Evolutionary conservation across 805 yeast genomes (phyloP).

Genomic region (Pichia ethanolica): DNA sequence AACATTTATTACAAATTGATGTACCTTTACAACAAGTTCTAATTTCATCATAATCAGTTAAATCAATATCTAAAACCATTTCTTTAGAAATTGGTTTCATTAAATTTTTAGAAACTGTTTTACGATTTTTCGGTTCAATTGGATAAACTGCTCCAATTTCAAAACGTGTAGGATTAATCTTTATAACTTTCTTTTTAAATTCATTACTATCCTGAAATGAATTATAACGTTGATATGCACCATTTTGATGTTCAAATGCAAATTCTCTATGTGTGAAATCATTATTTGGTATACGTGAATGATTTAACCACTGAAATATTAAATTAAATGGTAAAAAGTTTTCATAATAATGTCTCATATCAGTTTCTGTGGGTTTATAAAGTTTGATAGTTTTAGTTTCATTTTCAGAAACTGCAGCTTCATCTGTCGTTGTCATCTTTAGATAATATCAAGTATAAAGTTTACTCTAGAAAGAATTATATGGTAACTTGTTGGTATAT

Average conservation of each 20-base stretch:
- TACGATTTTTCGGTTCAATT: constrained; percentile 81
- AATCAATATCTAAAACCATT: constrained; percentile 91
- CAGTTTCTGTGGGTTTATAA: constrained; percentile 21
- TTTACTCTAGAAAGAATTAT: too few relatives aligned
- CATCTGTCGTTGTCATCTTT: neutral
- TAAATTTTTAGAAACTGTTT: constrained; percentile 63
- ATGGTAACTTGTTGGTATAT: too few relatives aligned
- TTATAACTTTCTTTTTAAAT: constrained; percentile 68
- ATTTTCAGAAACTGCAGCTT: neutral
- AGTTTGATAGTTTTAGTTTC: neutral
- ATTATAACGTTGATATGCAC: constrained; percentile 85
- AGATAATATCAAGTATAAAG: too few relatives aligned
- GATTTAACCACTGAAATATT: constrained; percentile 85
- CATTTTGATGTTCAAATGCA: constrained; percentile 83
- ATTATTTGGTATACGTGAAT: constrained; percentile 63
- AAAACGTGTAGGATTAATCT: constrained; percentile 78
- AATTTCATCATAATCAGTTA: constrained; percentile 90
- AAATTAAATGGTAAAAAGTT: constrained; percentile 67
- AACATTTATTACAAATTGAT: constrained; percentile 78
- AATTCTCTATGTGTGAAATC: constrained; percentile 88
- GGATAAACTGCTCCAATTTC: constrained; percentile 92
- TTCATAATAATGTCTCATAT: constrained; percentile 67
- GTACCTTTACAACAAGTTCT: constrained; percentile 92
- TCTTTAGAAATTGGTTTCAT: constrained; percentile 82
- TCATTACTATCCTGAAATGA: constrained; percentile 62